Evolutionary conservation across 169 alveolate genomes (phyloP), one percentile per base, ranked within the genome.

Genomic region (Cryptosporidium ubiquitum): DNA sequence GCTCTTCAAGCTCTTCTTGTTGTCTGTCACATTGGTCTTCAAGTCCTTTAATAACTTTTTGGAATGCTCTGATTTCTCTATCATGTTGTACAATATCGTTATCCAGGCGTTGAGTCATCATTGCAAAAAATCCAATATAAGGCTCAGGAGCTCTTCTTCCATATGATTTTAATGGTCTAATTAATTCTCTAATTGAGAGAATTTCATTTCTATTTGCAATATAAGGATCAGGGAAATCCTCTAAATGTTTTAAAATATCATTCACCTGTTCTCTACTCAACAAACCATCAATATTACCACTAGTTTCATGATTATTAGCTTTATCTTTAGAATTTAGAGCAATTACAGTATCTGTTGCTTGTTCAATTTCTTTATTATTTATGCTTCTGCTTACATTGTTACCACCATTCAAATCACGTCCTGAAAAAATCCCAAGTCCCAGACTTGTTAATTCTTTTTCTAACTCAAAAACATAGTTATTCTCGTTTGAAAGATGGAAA

Each of bases 11-110:
- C 93, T 96, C 97, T 71, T 93, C 95, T 86, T 97, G 98, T 61
- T 79, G 70, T 96, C 96, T n/a, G 94, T 91, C 66, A 96, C 98
- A 51, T 97, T 94, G 39, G 98, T 95, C 94, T 96, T 97, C 89
- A 52, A 79, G 40, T 2, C 75, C 75, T 47, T 79, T 79, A 42
- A 79, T 79, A 1, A 79, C 89, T 52, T 79, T 79, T 40, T 79
- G 89, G 69, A 79, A 79, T n/a, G 89, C 89, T 49, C 89, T 58
- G 23, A 79, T 79, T 64, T 79, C 89, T 4, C 89, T 60, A 39
- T 79, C 89, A 47, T 79, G 89, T 7, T 79, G 73, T 37, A 42
- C 37, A 33, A 79, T 79, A 64, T 79, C 89, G 33, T 26, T 79
- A 35, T 79, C 89, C 44, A 79, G 58, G 1, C 89, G 35, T 42